These are phyloP conservation scores for Monosiga brevicollis DNA, from an alignment of 78 protist genomes.

Conservation along the genomic window DNA sequence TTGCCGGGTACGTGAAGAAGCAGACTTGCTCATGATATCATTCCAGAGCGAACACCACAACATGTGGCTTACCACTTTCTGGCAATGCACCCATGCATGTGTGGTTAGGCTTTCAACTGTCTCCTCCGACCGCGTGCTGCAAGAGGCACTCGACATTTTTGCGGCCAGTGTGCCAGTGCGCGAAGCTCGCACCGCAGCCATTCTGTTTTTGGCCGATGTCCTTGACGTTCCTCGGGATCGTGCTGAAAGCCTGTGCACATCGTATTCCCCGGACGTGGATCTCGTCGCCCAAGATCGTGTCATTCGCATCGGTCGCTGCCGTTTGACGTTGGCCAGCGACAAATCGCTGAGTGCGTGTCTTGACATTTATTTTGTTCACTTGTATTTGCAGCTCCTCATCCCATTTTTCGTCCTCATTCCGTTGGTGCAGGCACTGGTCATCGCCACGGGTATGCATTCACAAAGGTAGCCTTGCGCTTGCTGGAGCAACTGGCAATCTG, in stretches of 20 bases:
- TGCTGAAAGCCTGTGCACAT: background rate
- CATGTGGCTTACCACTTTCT: no score
- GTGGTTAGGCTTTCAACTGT: no score
- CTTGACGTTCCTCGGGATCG: background rate
- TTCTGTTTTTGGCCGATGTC: background rate
- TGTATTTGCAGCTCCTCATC: no score
- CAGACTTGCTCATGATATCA: no score
- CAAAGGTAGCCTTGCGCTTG: constrained; percentile 47
- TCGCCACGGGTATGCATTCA: constrained; percentile 46
- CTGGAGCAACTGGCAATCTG: constrained; percentile 74
- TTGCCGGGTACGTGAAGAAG: no score
- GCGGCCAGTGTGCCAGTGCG: background rate
- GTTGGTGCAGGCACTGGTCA: no score
- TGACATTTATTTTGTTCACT: no score
- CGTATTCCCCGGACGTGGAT: background rate
- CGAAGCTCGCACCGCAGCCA: background rate
- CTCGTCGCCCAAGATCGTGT: background rate
- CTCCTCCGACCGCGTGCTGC: background rate
- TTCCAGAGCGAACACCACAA: no score
- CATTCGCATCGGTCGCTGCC: background rate
- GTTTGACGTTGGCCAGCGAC: background rate
- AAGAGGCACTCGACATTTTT: background rate
- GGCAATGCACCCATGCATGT: no score
- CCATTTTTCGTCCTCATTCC: no score
- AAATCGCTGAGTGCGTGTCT: no score